Evolutionary conservation across 257 asterid species (phyloP).

Genomic region (Mentha longifolia): DNA sequence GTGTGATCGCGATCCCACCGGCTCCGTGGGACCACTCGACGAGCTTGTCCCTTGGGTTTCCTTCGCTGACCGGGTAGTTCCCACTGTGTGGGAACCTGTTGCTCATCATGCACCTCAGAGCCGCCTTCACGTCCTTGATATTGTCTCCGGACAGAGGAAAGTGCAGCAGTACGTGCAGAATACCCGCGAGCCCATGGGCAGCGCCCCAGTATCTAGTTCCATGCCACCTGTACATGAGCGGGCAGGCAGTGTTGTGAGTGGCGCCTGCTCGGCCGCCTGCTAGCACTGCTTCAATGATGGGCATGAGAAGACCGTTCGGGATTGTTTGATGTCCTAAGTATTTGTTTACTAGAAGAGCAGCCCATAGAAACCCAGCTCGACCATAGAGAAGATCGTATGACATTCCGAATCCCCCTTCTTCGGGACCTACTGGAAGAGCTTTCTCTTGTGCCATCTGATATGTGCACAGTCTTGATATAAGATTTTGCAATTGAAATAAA

Average conservation of each 20-base stretch:
- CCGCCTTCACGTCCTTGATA: constrained; percentile 59
- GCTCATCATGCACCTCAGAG: constrained; percentile 81
- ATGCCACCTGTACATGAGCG: constrained; percentile 89
- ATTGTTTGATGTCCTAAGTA: constrained; percentile 54
- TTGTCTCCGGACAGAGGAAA: constrained; percentile 51
- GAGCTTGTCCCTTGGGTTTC: constrained; percentile 75
- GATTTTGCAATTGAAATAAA: neutral
- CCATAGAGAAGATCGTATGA: constrained; percentile 78
- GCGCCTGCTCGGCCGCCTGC: constrained; percentile 85
- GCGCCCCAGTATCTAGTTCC: constrained; percentile 95
- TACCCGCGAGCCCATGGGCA: constrained; percentile 84
- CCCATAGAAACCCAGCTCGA: constrained; percentile 84
- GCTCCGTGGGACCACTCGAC: constrained; percentile 94
- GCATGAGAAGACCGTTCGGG: constrained; percentile 56
- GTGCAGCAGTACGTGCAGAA: constrained; percentile 67
- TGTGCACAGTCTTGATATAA: neutral
- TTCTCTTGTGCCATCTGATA: constrained; percentile 67
- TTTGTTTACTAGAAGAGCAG: constrained; percentile 65
- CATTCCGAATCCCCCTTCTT: constrained; percentile 86
- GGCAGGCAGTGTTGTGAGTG: constrained; percentile 54
- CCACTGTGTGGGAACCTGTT: constrained; percentile 76
- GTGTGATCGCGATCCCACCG: constrained; percentile 65
- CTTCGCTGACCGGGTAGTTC: constrained; percentile 84
- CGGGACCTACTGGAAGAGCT: constrained; percentile 81
- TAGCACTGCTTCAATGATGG: constrained; percentile 68